These are phyloP conservation scores for Lathyrus oleraceus DNA, from an alignment of 306 rosid species.

Conservation along the genomic window DNA sequence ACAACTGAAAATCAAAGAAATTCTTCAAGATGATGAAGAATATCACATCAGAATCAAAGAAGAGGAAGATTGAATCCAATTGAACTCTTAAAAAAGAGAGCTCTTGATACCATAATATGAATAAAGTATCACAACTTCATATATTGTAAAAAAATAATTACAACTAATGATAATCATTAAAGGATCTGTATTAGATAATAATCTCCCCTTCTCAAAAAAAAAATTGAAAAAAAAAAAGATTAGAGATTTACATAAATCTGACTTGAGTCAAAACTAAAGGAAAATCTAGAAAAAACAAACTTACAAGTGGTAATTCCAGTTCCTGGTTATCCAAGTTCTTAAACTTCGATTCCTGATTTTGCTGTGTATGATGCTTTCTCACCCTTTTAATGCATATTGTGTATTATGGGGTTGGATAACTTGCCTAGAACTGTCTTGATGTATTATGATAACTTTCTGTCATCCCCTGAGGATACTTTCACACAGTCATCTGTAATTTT, in stretches of 20 bases:
- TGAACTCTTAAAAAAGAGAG: no score
- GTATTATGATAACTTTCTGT: constrained; percentile 50
- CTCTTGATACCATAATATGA: no score
- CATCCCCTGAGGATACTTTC: constrained; percentile 54
- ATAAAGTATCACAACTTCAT: no score
- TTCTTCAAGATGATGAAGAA: no score
- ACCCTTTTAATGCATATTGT: constrained; percentile 38
- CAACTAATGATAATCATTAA: no score
- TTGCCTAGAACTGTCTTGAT: constrained; percentile 48
- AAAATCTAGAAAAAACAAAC: constrained; percentile 19
- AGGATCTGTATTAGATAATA: no score
- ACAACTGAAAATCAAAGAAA: no score
- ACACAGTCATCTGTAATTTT: constrained; percentile 54
- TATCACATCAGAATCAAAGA: no score
- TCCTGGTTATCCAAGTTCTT: neutral
- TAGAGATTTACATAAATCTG: neutral
- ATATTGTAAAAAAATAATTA: no score
- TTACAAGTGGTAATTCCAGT: neutral
- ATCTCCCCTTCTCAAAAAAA: no score
- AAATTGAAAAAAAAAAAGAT: no score
- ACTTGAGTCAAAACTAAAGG: neutral
- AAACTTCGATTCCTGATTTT: constrained; percentile 27
- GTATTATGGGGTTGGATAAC: constrained; percentile 59
- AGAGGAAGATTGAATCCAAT: no score
- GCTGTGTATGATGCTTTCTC: constrained; percentile 51